phyloP scores from a whole-genome alignment of 306 rosid species.

The Citrullus amarus region DNA sequence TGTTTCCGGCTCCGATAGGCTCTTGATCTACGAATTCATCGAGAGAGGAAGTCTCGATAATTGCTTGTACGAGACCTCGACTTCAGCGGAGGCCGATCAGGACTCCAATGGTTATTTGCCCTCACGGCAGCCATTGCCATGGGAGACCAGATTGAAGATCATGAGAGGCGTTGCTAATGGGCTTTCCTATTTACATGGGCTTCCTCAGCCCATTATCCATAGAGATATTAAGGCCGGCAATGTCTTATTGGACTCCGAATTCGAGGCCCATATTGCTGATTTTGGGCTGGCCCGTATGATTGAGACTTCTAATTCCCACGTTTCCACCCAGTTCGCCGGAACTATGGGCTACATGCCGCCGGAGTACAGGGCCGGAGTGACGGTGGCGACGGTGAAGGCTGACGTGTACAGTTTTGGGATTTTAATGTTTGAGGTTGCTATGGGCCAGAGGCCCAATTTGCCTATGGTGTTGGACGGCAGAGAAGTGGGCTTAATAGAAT shows the following conservation, averaged over 20 bases:
- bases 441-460: conserved; percentile 57
- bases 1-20: conserved; percentile 51
- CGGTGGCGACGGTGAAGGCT: conserved; percentile 40
- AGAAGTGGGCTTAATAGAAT: conserved; percentile 48
- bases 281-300: conserved; percentile 80
- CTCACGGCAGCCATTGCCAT: conserved; percentile 31
- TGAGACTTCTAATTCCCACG: conserved; percentile 38
- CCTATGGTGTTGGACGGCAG: conserved; percentile 7
- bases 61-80: conserved; percentile 53
- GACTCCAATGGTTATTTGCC: not conserved
- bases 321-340: conserved; percentile 76
- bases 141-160: conserved; percentile 45
- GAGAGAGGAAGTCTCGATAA: conserved; percentile 63
- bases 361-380: conserved; percentile 58
- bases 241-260: conserved; percentile 44
- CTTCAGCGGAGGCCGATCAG: conserved; percentile 3
- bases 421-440: conserved; percentile 54
- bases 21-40: conserved; percentile 65
- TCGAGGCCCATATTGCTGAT: conserved; percentile 77
- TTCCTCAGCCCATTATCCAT: conserved; percentile 63
- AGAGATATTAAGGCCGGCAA: conserved; percentile 80
- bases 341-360: conserved; percentile 96
- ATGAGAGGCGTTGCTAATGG: conserved; percentile 61
- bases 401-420: conserved; percentile 87
- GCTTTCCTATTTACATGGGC: conserved; percentile 46